Conservation (phyloP, 108 stramenopile species). For the Stephanodiscus triporus region DNA sequence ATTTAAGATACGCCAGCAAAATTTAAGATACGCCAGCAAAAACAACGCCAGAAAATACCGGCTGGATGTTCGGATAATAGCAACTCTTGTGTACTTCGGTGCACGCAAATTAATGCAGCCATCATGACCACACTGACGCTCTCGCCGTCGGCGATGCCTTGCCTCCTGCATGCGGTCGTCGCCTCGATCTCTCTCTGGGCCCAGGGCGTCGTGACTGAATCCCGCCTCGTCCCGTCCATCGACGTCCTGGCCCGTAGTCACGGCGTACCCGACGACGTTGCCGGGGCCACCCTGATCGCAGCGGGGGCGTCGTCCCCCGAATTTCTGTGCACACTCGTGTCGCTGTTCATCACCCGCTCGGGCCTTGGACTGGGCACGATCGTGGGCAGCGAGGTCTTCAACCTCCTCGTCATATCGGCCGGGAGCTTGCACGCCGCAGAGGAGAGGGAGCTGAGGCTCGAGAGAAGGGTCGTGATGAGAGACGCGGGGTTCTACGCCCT, state of each 20-base stretch:
- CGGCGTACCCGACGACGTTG: constrained; percentile 80
- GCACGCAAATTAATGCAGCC: too few relatives aligned
- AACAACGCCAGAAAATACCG: too few relatives aligned
- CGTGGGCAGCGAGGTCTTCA: constrained; percentile 87
- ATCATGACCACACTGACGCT: background rate
- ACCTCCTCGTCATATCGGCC: constrained; percentile 86
- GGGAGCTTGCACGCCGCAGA: constrained; percentile 70
- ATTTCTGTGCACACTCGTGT: constrained; percentile 79
- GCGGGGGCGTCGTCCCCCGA: constrained; percentile 86
- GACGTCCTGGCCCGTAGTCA: constrained; percentile 71
- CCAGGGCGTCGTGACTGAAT: constrained; percentile 84
- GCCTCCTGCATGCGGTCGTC: constrained; percentile 60
- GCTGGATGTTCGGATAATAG: too few relatives aligned
- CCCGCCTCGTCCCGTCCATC: constrained; percentile 87
- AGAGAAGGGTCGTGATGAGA: constrained; percentile 86
- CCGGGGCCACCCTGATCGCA: constrained; percentile 83
- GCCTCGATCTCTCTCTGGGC: constrained; percentile 79
- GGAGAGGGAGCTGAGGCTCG: constrained; percentile 63
- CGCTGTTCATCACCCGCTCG: constrained; percentile 63
- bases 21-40: too few relatives aligned
- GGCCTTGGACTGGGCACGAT: constrained; percentile 90
- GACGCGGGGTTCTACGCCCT: constrained; percentile 74
- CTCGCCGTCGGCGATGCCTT: constrained; percentile 40
- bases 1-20: too few relatives aligned
- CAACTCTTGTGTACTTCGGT: too few relatives aligned